Conservation (phyloP, 2,329 filamentous ascomycete genomes). For the Colletotrichum lentis region DNA sequence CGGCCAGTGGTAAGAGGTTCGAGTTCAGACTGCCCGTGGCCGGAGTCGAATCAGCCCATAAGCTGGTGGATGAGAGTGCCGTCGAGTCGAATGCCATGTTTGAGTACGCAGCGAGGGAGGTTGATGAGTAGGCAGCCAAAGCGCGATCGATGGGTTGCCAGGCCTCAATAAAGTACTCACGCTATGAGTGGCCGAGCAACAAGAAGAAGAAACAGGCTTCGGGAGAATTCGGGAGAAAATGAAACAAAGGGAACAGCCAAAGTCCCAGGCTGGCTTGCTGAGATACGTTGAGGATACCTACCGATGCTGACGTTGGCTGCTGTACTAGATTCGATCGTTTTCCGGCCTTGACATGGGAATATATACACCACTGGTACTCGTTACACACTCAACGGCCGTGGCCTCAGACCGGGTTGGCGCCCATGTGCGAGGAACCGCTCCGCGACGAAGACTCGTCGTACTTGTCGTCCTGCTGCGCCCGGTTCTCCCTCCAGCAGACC, state of each 20-base stretch:
- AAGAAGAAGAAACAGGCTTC: no score
- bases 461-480: not conserved
- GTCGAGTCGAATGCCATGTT: slow-evolving; percentile 48
- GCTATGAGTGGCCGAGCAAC: not conserved
- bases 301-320: not conserved
- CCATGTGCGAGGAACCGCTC: slow-evolving; percentile 13
- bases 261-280: not conserved
- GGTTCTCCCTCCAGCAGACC: slow-evolving; percentile 24
- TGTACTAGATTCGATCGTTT: not conserved
- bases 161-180: not conserved
- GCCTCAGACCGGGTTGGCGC: slow-evolving; percentile 9
- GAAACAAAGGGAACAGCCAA: no score
- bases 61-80: slow-evolving; percentile 45
- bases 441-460: slow-evolving; percentile 23
- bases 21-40: slow-evolving; percentile 48
- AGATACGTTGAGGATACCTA: not conserved
- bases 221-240: no score
- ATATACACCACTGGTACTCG: not conserved
- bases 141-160: not conserved
- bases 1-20: slow-evolving; percentile 34
- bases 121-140: slow-evolving; percentile 15
- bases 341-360: not conserved
- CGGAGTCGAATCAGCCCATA: slow-evolving; percentile 45
- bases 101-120: slow-evolving; percentile 26
- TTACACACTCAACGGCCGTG: slow-evolving; percentile 19